phyloP scores from a whole-genome alignment of 1,139 yeast species.

The Pichia sp. region DNA sequence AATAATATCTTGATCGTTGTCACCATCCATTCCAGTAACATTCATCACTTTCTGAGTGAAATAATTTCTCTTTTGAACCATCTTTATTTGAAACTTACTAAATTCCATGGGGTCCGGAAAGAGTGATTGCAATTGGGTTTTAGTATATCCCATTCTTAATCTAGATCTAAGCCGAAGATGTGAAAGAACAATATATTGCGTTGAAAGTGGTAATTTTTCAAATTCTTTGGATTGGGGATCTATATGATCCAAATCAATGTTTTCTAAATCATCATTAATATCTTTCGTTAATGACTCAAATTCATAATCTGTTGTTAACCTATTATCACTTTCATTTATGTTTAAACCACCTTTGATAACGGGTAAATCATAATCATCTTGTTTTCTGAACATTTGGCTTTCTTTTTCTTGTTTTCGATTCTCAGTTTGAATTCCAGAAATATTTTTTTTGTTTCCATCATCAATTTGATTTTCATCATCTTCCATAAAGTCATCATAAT shows the following conservation, averaged over 20 bases:
- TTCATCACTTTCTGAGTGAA: constrained; percentile 84
- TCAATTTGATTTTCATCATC: constrained; percentile 4
- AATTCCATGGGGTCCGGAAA: constrained; percentile 88
- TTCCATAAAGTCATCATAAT: constrained; percentile 29
- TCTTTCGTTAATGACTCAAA: constrained; percentile 54
- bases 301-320: constrained; percentile 72
- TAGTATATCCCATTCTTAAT: constrained; percentile 89
- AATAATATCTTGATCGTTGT: constrained; percentile 35
- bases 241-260: constrained; percentile 59
- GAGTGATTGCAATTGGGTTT: constrained; percentile 72
- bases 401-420: constrained; percentile 14
- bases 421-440: too few species aligned
- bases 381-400: constrained; percentile 32
- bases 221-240: constrained; percentile 69
- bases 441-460: too few species aligned
- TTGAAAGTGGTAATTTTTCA: constrained; percentile 60
- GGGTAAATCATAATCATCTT: constrained; percentile 87
- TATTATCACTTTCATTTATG: constrained; percentile 47
- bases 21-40: constrained; percentile 69
- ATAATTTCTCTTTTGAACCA: constrained; percentile 87
- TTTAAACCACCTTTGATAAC: constrained; percentile 39
- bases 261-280: constrained; percentile 63
- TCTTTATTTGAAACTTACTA: constrained; percentile 85
- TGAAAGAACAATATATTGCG: constrained; percentile 84
- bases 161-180: constrained; percentile 79